phyloP scores from a whole-genome alignment of 2,329 filamentous ascomycete species.

The Sphaerulina populicola region DNA sequence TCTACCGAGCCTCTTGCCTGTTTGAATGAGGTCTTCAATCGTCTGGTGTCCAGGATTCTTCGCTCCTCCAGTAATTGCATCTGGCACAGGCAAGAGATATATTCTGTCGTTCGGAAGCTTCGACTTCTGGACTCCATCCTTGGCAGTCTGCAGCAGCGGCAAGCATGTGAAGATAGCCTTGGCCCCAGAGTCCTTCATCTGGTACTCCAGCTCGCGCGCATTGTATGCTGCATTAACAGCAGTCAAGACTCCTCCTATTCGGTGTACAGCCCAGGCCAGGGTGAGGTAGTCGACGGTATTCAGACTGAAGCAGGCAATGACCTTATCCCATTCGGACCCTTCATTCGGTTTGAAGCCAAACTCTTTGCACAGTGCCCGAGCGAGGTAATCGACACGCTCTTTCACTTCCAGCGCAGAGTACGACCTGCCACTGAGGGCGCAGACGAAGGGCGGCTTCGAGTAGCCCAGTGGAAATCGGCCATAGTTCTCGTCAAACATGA shows the following conservation, averaged over 20 bases:
- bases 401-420: conserved; percentile 57
- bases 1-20: conserved; percentile 49
- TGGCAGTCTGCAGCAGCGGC: conserved; percentile 55
- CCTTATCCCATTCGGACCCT: conserved; percentile 73
- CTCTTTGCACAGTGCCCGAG: conserved; percentile 60
- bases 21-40: conserved; percentile 55
- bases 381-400: conserved; percentile 57
- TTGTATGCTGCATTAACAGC: conserved; percentile 71
- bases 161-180: conserved; percentile 64
- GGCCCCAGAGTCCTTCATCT: conserved; percentile 60
- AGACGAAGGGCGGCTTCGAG: conserved; percentile 65
- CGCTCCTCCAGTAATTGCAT: conserved; percentile 43
- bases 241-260: conserved; percentile 63
- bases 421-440: conserved; percentile 59
- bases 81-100: conserved; percentile 61
- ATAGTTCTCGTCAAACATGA: conserved; percentile 64
- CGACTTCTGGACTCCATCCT: conserved; percentile 55
- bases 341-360: conserved; percentile 62
- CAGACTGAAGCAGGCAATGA: conserved; percentile 65
- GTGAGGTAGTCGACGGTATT: conserved; percentile 77
- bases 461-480: conserved; percentile 56
- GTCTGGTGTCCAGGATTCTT: conserved; percentile 52
- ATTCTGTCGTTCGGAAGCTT: conserved; percentile 57
- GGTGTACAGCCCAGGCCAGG: conserved; percentile 64
- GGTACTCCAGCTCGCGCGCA: conserved; percentile 59